These are phyloP conservation scores for Fonsecaea multimorphosa DNA, from an alignment of 2,329 filamentous ascomycete species.

Conservation along the genomic window DNA sequence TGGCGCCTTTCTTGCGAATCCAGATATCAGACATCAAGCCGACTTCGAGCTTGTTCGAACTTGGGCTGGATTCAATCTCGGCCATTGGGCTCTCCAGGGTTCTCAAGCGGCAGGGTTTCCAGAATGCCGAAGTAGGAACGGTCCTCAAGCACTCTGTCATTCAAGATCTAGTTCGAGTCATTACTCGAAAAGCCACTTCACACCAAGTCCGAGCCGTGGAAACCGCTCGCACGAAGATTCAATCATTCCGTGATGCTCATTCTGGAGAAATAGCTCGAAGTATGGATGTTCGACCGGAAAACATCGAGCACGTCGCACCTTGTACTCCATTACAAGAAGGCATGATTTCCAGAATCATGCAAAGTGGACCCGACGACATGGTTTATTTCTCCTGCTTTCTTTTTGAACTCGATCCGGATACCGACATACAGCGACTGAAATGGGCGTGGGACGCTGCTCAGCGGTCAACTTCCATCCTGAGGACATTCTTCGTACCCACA, in stretches of 20 bases:
- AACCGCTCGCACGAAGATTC: conserved; percentile 65
- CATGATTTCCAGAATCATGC: conserved; percentile 75
- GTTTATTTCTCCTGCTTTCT: conserved; percentile 81
- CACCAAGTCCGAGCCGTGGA: conserved; percentile 39
- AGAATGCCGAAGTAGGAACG: conserved; percentile 65
- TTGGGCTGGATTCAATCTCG: conserved; percentile 88
- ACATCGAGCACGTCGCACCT: conserved; percentile 76
- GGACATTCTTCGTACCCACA: conserved; percentile 75
- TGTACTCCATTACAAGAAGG: conserved; percentile 88
- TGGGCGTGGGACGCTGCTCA: conserved; percentile 65
- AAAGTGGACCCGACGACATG: conserved; percentile 55
- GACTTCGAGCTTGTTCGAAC: conserved; percentile 76
- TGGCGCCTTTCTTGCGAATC: conserved; percentile 53
- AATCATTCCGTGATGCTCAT: conserved; percentile 69
- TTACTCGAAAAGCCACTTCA: conserved; percentile 4
- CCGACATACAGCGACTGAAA: conserved; percentile 58
- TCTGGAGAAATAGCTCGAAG: conserved; percentile 58
- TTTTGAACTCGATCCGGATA: conserved; percentile 58
- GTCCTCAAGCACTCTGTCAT: conserved; percentile 69
- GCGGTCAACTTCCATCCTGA: conserved; percentile 65
- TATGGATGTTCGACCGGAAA: conserved; percentile 57
- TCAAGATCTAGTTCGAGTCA: conserved; percentile 49
- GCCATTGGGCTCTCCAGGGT: conserved; percentile 71
- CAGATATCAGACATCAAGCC: conserved; percentile 54
- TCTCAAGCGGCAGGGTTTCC: conserved; percentile 69